Conservation (phyloP, 1,139 yeast species). For the Hemisphaericaspora xylofermentans region DNA sequence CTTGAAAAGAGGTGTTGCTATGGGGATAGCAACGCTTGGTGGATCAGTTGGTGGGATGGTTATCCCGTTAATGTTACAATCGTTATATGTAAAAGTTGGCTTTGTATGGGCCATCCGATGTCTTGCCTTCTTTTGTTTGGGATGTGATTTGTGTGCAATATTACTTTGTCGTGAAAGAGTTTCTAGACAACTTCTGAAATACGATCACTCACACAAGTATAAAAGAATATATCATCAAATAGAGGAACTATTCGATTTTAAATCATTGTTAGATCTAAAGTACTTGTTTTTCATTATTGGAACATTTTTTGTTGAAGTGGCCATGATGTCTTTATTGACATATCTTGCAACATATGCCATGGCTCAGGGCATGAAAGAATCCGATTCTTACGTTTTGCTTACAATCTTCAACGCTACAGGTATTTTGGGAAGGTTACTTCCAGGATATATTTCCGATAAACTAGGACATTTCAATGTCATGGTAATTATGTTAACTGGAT, state of each 20-base stretch:
- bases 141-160: slow-evolving; percentile 25
- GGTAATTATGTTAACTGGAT: slow-evolving; percentile 38
- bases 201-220: slow-evolving; percentile 20
- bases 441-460: slow-evolving; percentile 38
- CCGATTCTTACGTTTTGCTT: slow-evolving; percentile 35
- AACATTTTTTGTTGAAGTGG: slow-evolving; percentile 52
- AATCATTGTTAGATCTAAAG: slow-evolving; percentile 27
- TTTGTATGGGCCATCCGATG: slow-evolving; percentile 38
- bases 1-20: slow-evolving; percentile 33
- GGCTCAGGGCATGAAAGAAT: slow-evolving; percentile 38
- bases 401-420: slow-evolving; percentile 44
- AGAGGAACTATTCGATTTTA: slow-evolving; percentile 23
- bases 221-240: slow-evolving; percentile 10
- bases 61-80: slow-evolving; percentile 30
- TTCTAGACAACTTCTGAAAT: slow-evolving; percentile 13
- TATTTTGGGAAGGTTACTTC: slow-evolving; percentile 37
- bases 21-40: slow-evolving; percentile 39
- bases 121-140: slow-evolving; percentile 33
- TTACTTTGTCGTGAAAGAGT: slow-evolving; percentile 11
- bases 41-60: slow-evolving; percentile 41
- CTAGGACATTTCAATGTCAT: slow-evolving; percentile 42
- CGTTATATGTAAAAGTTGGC: slow-evolving; percentile 25
- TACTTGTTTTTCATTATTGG: slow-evolving; percentile 29
- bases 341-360: slow-evolving; percentile 46
- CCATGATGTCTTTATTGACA: slow-evolving; percentile 50